These are phyloP conservation scores for Adansonia digitata DNA, from an alignment of 345 rosid species.

Conservation along the genomic window DNA sequence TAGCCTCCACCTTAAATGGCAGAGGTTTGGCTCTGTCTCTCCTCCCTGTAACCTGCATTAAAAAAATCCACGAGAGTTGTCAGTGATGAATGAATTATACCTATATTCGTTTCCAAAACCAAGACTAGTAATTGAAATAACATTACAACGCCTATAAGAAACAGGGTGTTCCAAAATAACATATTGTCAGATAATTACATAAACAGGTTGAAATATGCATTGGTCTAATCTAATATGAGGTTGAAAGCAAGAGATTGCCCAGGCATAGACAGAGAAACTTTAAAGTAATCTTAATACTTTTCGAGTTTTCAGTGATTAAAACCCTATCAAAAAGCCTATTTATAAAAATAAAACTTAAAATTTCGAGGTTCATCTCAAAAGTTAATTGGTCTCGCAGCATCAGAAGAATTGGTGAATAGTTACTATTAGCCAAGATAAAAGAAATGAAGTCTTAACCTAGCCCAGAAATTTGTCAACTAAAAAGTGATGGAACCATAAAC, in stretches of 20 bases:
- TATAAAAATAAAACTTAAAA: not conserved
- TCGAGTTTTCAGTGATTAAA: not conserved
- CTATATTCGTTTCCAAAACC: not conserved
- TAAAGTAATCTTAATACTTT: not conserved
- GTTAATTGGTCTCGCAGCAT: not conserved
- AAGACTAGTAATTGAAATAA: not conserved
- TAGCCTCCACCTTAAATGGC: constrained; percentile 74
- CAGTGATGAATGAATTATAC: not conserved
- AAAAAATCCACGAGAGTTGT: not conserved
- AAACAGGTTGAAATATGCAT: not conserved
- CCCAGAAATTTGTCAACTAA: not conserved
- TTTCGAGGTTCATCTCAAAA: not conserved
- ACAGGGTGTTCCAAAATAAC: not conserved
- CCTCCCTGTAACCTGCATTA: constrained; percentile 84
- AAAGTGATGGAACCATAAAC: not conserved
- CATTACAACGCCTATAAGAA: not conserved
- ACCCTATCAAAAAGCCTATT: not conserved
- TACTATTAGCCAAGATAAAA: not conserved
- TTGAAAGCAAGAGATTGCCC: not conserved
- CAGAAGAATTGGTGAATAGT: not conserved
- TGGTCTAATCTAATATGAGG: not conserved
- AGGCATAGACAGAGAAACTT: not conserved
- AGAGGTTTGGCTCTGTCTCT: constrained; percentile 96
- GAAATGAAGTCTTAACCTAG: not conserved
- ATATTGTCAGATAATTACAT: not conserved